phyloP scores from a whole-genome alignment of 768 basidiomycete genomes.

The Ramaria sp. region DNA sequence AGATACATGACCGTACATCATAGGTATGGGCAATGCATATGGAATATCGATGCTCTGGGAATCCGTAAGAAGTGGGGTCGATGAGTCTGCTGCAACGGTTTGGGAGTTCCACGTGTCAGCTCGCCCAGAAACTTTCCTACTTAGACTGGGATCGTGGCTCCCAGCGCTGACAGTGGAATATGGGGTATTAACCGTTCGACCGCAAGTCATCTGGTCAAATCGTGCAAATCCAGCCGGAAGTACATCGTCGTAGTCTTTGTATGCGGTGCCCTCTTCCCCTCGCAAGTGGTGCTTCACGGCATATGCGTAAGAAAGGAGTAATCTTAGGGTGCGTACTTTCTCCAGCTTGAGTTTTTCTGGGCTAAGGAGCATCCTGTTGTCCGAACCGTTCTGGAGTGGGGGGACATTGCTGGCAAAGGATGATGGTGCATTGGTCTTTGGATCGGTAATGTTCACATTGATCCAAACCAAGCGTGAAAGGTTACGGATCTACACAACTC shows the following conservation, averaged over 20 bases:
- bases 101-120: neutral
- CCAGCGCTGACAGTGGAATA: neutral
- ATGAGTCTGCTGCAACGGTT: slow-evolving; percentile 24
- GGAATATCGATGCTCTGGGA: slow-evolving; percentile 51
- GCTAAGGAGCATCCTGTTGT: slow-evolving; percentile 11
- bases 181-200: neutral
- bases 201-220: slow-evolving; percentile 17
- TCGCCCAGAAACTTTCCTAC: neutral
- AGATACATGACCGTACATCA: slow-evolving; percentile 42
- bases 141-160: neutral
- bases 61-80: slow-evolving; percentile 54
- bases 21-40: slow-evolving; percentile 67
- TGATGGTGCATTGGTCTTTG: neutral
- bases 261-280: slow-evolving; percentile 66
- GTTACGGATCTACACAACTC: slow-evolving; percentile 44
- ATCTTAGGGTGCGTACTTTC: slow-evolving; percentile 63
- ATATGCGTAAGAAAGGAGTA: slow-evolving; percentile 61
- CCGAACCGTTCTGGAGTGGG: neutral
- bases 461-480: slow-evolving; percentile 74
- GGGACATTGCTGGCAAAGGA: neutral
- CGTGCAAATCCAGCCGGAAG: slow-evolving; percentile 52
- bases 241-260: slow-evolving; percentile 55
- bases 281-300: slow-evolving; percentile 76
- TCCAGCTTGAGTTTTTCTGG: slow-evolving; percentile 41
- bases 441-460: slow-evolving; percentile 55